Base-by-base conservation (phyloP, 164 flowering plant species). In the Tetrastigma voinierianum region DNA sequence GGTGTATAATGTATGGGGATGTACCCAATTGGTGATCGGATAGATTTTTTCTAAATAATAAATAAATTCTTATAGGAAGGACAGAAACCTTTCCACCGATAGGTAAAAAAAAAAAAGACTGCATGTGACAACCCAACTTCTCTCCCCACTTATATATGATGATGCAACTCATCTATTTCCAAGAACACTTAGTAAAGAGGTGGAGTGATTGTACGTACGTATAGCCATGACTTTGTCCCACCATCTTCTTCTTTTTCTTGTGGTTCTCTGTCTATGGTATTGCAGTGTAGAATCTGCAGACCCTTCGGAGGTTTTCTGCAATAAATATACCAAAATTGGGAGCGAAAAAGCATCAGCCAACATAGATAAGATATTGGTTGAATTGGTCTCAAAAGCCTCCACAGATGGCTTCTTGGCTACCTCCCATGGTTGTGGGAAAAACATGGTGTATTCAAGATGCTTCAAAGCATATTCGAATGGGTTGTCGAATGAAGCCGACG, bases 401-500 rank as follows among this genome's bases (percentile, higher is more conserved):
- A 12, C 15, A 53, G 17, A 55, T 18, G 83, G 79, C 18, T 86
- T 58, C 49, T 11, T 23, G 10, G 59, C 73, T 17, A 57, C 78
- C 51, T 81, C 83, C 45, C 66, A 24, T 45, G 89, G 86, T 1
- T 3, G 40, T 4, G 75, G 15, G 18, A 4, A 40, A 3, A 62
- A 70, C 75, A 40, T 23, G 59, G 76, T 83, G 91, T 72, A 67
- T 82, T 57, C 60, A 62, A 32, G 82, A 78, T 12, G 88, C 87
- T 2, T 78, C 86, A 7, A 63, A 62, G 59, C 67, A 82, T 23
- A 75, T 79, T 70, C 74, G 70, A 15, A 19, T 72, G n/a, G 69
- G 48, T 6, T 87, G 91, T 67, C 81, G 9, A 64, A 67, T 57
- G 82, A 79, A 57, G 67, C 83, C 0, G 89, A 83, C 44, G 83